Base-by-base conservation (phyloP, 2,329 filamentous ascomycete genomes). In the Claviceps humidiphila region DNA sequence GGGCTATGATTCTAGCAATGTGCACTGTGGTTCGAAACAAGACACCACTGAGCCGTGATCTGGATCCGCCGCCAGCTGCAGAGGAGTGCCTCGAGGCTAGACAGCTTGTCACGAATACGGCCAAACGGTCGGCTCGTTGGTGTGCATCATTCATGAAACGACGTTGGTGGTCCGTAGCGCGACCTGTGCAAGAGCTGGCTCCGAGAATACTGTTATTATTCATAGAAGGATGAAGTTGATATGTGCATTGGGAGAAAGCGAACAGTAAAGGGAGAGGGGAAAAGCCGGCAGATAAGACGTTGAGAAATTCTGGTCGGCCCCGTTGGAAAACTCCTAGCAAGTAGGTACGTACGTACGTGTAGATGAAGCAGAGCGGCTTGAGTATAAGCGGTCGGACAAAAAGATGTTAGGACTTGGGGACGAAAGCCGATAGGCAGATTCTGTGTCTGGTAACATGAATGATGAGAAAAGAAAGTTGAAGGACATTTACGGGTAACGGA, bases 1-100 rank as follows among this genome's bases (percentile, higher is more conserved):
- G 80, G 39, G 83, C 82, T 20, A 95, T 76, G n/a, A 86, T 90
- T 55, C 79, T 73, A 5, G 80, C 80, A 54, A 84, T 82, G 58
- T 80, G 77, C 9, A 77, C 68, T 0, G 75, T 80, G 58, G 80
- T 79, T 24, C 70, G 60, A 22, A 62, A 63, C 56, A 74, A 63
- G 42, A 71, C 64, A 50, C 65, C 69, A 39, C 63, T 65, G 30
- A 66, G 65, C 17, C 68, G 60, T 14, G 67, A 67, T 40, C 61
- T 56, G 49, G 64, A 56, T 47, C 58, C 61, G 50, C 30, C 30
- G 30, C 66, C 64, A 44, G 58, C 54, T 14, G 62, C 61, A 3
- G 74, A 75, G 24, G 66, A 57, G 8, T 71, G 66, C 30, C 71
- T 64, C 5, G 69, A 72, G 47, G 63, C 56, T 22, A 22, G 20